Conservation (phyloP, 805 yeast genomes). For the Huiozyma sinensis region DNA sequence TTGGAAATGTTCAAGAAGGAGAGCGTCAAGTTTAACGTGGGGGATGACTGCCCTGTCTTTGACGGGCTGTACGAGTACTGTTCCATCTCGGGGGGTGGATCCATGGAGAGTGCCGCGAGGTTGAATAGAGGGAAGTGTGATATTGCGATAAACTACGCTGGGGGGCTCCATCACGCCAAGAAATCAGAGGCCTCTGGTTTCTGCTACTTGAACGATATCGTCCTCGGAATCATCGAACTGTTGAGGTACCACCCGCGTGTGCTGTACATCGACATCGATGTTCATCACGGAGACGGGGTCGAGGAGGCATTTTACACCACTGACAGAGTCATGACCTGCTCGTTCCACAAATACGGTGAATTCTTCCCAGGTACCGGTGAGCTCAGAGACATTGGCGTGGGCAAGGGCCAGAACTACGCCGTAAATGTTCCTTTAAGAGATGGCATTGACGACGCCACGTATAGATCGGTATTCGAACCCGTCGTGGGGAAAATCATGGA, state of each 20-base stretch:
- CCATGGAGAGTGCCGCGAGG: constrained; percentile 84
- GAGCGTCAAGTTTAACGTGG: constrained; percentile 79
- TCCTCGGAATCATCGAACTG: constrained; percentile 73
- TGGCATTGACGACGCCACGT: constrained; percentile 90
- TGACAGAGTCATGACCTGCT: constrained; percentile 92
- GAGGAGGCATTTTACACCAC: constrained; percentile 94
- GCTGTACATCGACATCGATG: constrained; percentile 84
- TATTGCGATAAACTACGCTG: constrained; percentile 92
- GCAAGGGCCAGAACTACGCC: constrained; percentile 79
- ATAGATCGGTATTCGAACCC: constrained; percentile 64
- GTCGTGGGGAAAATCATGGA: constrained; percentile 84
- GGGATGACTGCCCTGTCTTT: constrained; percentile 90
- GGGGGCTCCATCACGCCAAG: constrained; percentile 95
- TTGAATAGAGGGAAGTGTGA: constrained; percentile 80
- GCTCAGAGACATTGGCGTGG: constrained; percentile 79
- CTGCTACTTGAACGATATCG: constrained; percentile 92
- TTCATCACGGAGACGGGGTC: constrained; percentile 97
- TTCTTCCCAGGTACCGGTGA: constrained; percentile 97
- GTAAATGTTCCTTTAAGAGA: constrained; percentile 88
- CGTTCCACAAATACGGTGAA: constrained; percentile 92
- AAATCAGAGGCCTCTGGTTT: constrained; percentile 91
- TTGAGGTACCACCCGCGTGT: constrained; percentile 87
- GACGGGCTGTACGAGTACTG: constrained; percentile 92
- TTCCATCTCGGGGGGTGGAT: constrained; percentile 83
- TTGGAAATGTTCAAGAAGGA: constrained; percentile 79